Evolutionary conservation across 805 yeast genomes (phyloP), one percentile per base, ranked within the genome.

Genomic region (Candida coquimbonensis): DNA sequence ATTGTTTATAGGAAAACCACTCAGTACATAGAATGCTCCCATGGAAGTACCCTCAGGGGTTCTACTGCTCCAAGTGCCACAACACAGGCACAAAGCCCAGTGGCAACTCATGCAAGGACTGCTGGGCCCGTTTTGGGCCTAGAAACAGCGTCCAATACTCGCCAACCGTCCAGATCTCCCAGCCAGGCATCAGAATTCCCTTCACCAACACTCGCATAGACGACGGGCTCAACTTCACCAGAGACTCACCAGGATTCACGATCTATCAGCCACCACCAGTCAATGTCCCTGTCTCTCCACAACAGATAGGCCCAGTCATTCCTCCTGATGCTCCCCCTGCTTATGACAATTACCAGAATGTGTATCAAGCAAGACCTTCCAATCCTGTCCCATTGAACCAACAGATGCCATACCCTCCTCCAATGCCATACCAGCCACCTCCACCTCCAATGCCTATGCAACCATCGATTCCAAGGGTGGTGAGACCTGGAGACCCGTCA

Each of bases 401-500:
- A 11, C 31, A 12, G 13, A 29, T 29, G 31, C 7, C 31, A 1
- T 9, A 40, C 11, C 43, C 42, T 12, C 47, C 44, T 5, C 11
- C 36, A 32, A 32, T 32, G 16, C 34, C 34, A 33, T 33, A n/a
- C 35, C 35, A 33, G 9, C 35, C n/a, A 32, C 9, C 17, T 14
- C 17, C 32, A 7, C n/a, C 35, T 3, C 49, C 27, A n/a, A 33
- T 11, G 19, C 34, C 37, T 14, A 41, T 17, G 3, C 49, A 29
- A 21, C 43, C 42, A 29, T 37, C 35, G 9, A 39, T 39, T n/a
- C 47, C 44, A 9, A n/a, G 73, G 17, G 64, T 75, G 14, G 83
- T 85, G 1, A 59, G 56, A 19, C 93, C 95, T 0, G 95, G 95
- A 2, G 95, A 87, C 55, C 91, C 93, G 1, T 55, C 80, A 31